Evolutionary conservation across 2,329 filamentous ascomycete genomes (phyloP).

Genomic region (Neopestalotiopsis clavispora): DNA sequence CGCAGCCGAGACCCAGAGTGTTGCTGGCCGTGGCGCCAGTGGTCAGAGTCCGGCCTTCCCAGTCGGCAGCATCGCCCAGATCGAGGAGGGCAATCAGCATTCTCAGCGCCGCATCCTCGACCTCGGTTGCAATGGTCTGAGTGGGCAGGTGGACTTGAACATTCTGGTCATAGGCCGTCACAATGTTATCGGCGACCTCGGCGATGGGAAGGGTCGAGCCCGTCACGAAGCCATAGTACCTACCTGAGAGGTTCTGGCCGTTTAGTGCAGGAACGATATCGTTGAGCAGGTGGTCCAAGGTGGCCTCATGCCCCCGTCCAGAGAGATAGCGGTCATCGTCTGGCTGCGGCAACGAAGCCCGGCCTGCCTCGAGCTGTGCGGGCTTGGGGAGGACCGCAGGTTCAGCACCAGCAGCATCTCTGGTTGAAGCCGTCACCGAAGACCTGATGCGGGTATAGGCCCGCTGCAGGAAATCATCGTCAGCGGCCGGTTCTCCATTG

Average conservation of each 20-base stretch:
- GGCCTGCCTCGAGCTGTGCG: slow-evolving; percentile 40
- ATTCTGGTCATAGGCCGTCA: slow-evolving; percentile 82
- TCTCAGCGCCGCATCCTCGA: slow-evolving; percentile 74
- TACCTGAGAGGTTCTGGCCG: slow-evolving; percentile 64
- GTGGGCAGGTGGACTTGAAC: slow-evolving; percentile 79
- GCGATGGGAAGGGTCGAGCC: slow-evolving; percentile 82
- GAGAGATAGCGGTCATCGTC: slow-evolving; percentile 37
- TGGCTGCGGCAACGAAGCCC: slow-evolving; percentile 44
- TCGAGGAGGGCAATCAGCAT: slow-evolving; percentile 72
- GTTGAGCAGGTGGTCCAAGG: slow-evolving; percentile 48
- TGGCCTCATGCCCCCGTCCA: slow-evolving; percentile 34
- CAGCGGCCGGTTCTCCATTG: neutral
- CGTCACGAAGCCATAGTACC: slow-evolving; percentile 90
- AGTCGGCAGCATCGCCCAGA: slow-evolving; percentile 63
- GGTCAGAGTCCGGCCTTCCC: slow-evolving; percentile 61
- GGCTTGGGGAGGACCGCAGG: slow-evolving; percentile 45
- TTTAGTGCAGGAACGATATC: slow-evolving; percentile 67
- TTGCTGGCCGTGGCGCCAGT: slow-evolving; percentile 77
- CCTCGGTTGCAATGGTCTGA: slow-evolving; percentile 75
- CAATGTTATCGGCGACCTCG: slow-evolving; percentile 82
- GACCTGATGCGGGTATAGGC: slow-evolving; percentile 30
- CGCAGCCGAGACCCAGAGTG: slow-evolving; percentile 73
- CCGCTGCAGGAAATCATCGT: slow-evolving; percentile 14
- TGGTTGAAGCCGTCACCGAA: slow-evolving; percentile 20
- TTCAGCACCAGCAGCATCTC: slow-evolving; percentile 16